Percentiles rank a stretch among this genome's conserved stretches.
These are phyloP conservation scores for Bathelium albidoporum DNA, from an alignment of 495 filamentous ascomycete species.

Conservation along the genomic window DNA sequence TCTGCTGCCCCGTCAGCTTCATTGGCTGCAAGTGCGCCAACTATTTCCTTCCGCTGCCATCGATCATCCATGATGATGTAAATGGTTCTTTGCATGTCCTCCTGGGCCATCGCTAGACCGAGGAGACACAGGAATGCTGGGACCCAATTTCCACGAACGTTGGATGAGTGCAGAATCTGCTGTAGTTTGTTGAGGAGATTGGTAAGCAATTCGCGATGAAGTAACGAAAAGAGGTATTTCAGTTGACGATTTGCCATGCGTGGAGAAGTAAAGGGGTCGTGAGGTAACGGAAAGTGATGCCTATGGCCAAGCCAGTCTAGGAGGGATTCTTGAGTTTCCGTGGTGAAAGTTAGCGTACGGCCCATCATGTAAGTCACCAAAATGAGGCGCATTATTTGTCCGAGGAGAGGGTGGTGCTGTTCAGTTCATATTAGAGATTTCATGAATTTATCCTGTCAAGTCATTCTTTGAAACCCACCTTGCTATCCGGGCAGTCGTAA, in stretches of 20 bases:
- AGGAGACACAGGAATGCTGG: slow-evolving; percentile 28
- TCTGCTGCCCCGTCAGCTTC: slow-evolving; percentile 19
- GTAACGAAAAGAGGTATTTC: slow-evolving; percentile 31
- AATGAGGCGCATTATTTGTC: slow-evolving; percentile 28
- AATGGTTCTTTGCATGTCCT: slow-evolving; percentile 31
- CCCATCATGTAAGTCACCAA: slow-evolving; percentile 32
- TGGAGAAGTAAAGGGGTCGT: slow-evolving; percentile 20
- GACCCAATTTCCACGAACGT: slow-evolving; percentile 27
- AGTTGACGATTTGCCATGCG: slow-evolving; percentile 34
- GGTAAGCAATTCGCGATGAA: slow-evolving; percentile 21
- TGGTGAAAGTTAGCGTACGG: slow-evolving; percentile 27
- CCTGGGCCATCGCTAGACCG: slow-evolving; percentile 29
- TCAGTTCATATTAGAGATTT: neutral
- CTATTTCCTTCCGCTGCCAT: slow-evolving; percentile 12
- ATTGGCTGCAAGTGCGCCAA: slow-evolving; percentile 11
- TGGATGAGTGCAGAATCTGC: slow-evolving; percentile 23
- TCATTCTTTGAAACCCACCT: neutral
- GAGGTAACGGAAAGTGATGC: slow-evolving; percentile 6
- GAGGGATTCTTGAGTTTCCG: slow-evolving; percentile 17
- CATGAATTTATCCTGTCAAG: too few species aligned
- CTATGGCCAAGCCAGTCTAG: slow-evolving; percentile 18
- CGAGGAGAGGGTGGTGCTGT: slow-evolving; percentile 22
- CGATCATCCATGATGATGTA: slow-evolving; percentile 26
- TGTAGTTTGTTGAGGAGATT: slow-evolving; percentile 29
- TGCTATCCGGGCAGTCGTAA: neutral